Conservation (phyloP, 106 monocot genomes). For the Phalaenopsis equestris region DNA sequence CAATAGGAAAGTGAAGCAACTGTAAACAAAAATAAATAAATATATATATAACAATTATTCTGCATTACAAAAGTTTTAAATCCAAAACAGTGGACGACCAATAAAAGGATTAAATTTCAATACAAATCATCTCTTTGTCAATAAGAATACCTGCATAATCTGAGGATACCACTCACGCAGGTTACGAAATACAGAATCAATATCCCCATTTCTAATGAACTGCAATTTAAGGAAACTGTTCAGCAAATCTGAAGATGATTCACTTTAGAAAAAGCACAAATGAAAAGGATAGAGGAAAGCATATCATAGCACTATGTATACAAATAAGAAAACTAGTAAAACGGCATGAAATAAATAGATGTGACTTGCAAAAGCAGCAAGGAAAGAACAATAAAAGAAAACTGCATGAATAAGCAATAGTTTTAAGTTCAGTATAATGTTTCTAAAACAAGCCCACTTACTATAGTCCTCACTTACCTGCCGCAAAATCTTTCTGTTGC, state of each 20-base stretch:
- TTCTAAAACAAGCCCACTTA: not conserved
- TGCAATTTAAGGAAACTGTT: slow-evolving; percentile 30
- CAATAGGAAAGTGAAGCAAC: not conserved
- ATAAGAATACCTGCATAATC: slow-evolving; percentile 52
- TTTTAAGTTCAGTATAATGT: not conserved
- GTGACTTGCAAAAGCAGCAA: not conserved
- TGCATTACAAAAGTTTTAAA: not conserved
- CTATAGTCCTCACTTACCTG: slow-evolving; percentile 34
- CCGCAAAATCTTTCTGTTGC: slow-evolving; percentile 76
- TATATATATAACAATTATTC: not conserved
- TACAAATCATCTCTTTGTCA: not conserved
- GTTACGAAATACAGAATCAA: slow-evolving; percentile 61
- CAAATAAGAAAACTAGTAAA: not conserved
- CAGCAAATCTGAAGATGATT: slow-evolving; percentile 6
- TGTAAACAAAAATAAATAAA: not conserved
- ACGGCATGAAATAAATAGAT: not conserved
- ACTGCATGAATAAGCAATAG: not conserved
- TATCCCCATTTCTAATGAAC: slow-evolving; percentile 84
- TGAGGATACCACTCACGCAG: slow-evolving; percentile 87
- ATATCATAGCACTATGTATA: not conserved
- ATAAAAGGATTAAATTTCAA: slow-evolving; percentile 2
- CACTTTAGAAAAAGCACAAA: not conserved
- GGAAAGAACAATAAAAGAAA: not conserved
- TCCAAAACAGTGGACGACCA: not conserved
- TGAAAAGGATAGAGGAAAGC: not conserved